These are phyloP conservation scores for Erigeron philadelphicus DNA, from an alignment of 140 eudicot species.

Conservation along the genomic window DNA sequence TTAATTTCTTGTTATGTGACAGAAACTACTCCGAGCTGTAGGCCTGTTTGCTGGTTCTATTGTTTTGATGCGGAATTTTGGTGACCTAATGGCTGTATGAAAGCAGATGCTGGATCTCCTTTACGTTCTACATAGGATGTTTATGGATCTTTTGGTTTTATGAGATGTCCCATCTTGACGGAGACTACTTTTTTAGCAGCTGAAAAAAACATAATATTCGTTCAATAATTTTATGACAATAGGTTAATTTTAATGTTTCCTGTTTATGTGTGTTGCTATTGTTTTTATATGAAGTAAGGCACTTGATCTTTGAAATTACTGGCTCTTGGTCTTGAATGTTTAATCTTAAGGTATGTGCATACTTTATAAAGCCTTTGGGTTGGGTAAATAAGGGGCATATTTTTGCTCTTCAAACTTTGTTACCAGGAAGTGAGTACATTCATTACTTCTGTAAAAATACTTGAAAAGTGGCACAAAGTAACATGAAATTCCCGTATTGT, in stretches of 20 bases:
- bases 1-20: slow-evolving; percentile 2
- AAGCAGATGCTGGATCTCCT: slow-evolving; percentile 15
- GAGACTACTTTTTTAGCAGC: slow-evolving; percentile 9
- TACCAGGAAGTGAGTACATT: no score
- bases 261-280: slow-evolving; percentile 1
- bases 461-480: no score
- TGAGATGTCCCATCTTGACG: background rate
- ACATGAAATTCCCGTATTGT: no score
- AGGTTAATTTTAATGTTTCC: background rate
- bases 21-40: slow-evolving; percentile 45
- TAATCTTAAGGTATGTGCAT: no score
- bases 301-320: background rate
- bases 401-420: no score
- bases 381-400: no score
- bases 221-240: slow-evolving; percentile 18
- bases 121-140: background rate
- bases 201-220: background rate
- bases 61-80: slow-evolving; percentile 40
- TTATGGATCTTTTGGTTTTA: slow-evolving; percentile 1
- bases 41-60: slow-evolving; percentile 57
- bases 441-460: no score
- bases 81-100: slow-evolving; percentile 50
- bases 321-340: background rate
- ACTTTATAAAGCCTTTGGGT: no score
- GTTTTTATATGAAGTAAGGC: slow-evolving; percentile 4